Percentiles rank a stretch among this genome's conserved stretches.
Conservation (phyloP, 371 early-diverging fungal species). For the Mucor irregularis region DNA sequence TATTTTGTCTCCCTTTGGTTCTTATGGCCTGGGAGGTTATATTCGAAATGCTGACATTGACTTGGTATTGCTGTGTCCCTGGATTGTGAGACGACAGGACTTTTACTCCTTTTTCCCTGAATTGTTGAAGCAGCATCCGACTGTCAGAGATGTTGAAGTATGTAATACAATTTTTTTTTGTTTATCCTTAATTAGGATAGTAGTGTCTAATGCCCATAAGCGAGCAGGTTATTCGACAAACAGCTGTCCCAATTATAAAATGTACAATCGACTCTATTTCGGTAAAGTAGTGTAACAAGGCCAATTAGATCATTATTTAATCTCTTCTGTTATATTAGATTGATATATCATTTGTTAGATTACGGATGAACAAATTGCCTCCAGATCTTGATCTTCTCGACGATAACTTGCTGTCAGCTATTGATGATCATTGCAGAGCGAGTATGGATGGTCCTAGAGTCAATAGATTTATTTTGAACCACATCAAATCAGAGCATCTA, state of each 20-base stretch:
- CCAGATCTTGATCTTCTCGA: conserved; percentile 28
- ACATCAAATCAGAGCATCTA: conserved; percentile 14
- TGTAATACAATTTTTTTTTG: too few relatives aligned
- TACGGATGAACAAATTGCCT: conserved; percentile 12
- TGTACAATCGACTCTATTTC: conserved; percentile 35
- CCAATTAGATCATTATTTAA: too few relatives aligned
- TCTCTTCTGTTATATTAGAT: conserved; percentile 16
- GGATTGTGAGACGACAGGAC: conserved; percentile 16
- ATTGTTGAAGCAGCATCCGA: conserved; percentile 16
- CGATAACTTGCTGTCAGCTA: conserved; percentile 20
- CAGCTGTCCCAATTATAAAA: conserved; percentile 44
- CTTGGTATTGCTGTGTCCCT: conserved; percentile 29
- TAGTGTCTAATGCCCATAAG: too few relatives aligned
- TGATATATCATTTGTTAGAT: conserved; percentile 44
- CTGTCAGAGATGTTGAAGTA: conserved; percentile 35
- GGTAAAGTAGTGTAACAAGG: conserved; percentile 11
- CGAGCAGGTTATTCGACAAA: conserved; percentile 29
- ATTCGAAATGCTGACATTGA: conserved; percentile 38
- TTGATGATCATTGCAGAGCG: conserved; percentile 29
- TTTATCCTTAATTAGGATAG: too few relatives aligned
- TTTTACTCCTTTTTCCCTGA: conserved; percentile 27
- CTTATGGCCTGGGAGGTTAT: conserved; percentile 40
- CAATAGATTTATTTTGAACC: conserved; percentile 21
- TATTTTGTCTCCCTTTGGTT: conserved; percentile 38
- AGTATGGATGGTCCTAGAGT: conserved; percentile 50